Base-by-base conservation (phyloP, 164 flowering plant species). In the Nelumbo lutea region DNA sequence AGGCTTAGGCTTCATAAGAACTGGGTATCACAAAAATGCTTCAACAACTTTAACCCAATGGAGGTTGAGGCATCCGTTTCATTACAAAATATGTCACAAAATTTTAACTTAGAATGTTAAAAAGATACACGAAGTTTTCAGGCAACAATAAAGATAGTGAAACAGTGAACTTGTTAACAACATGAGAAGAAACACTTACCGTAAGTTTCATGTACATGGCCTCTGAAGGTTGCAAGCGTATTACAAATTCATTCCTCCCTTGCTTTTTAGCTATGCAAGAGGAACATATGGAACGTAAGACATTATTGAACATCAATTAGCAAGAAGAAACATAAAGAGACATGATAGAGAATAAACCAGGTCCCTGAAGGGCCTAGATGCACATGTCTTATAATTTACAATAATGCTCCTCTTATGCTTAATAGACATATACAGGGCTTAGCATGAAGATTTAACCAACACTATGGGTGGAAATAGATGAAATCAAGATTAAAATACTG, bases 121-220 rank as follows among this genome's bases (percentile, higher is more conserved):
- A 27, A 27, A 27, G 27, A 27, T 27, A 27, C 27, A 27, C 0
- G 27, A 27, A 27, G 27, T 27, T 27, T 27, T 27, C 27, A 27
- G 27, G 27, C 27, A 27, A 27, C 27, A 27, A 27, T 27, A 27
- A 27, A 27, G 27, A 27, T 27, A 27, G 27, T 27, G 27, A 27
- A 27, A 27, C 27, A 27, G 27, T 27, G 27, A 27, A 27, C 27
- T 2, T 40, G 50, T 9, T 60, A 51, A 57, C 7, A 45, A 46
- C 41, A 62, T n/a, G 10, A 13, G 58, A 53, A 15, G 39, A 67
- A 66, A 52, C 6, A 66, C 75, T 46, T 81, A 91, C 97, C 72
- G 96, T 94, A 63, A 94, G 88, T 78, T 94, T 94, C 98, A 94
- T 94, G 83, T 94, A 94, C 77, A 94, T 94, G 75, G 98, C 98